phyloP scores from a whole-genome alignment of 768 basidiomycete species.

The Hirschioporus abietinus region DNA sequence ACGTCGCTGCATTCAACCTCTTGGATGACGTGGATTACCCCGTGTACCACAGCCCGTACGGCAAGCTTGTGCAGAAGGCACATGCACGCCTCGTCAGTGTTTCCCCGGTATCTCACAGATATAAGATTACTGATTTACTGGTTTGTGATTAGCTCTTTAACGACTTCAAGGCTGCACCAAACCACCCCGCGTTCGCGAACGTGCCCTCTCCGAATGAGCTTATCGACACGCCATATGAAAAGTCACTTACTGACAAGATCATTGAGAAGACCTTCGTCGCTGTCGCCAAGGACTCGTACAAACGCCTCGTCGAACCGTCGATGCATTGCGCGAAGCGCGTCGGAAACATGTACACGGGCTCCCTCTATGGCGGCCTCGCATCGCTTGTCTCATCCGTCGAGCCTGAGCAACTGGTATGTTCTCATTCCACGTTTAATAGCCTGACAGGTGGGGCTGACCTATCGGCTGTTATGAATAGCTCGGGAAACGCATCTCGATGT shows the following conservation, averaged over 20 bases:
- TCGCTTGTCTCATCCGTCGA: conserved; percentile 74
- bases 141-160: conserved; percentile 47
- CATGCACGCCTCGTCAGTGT: conserved; percentile 68
- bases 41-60: conserved; percentile 97
- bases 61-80: conserved; percentile 97
- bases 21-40: conserved; percentile 84
- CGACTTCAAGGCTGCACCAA: conserved; percentile 83
- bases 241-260: conserved; percentile 84
- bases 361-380: conserved; percentile 90
- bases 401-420: conserved; percentile 46
- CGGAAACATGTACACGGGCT: conserved; percentile 99
- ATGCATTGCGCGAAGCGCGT: conserved; percentile 87
- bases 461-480: conserved; percentile 15
- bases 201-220: conserved; percentile 69
- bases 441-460: neutral
- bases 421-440: neutral
- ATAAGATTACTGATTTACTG: neutral
- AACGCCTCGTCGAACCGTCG: conserved; percentile 67
- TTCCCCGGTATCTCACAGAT: neutral
- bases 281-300: conserved; percentile 70
- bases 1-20: conserved; percentile 45
- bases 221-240: conserved; percentile 58
- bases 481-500: conserved; percentile 87
- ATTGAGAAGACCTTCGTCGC: conserved; percentile 92
- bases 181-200: conserved; percentile 60